Evolutionary conservation across 768 basidiomycete genomes (phyloP), one percentile per base, ranked within the genome.

Genomic region (Scleroderma citrinum): DNA sequence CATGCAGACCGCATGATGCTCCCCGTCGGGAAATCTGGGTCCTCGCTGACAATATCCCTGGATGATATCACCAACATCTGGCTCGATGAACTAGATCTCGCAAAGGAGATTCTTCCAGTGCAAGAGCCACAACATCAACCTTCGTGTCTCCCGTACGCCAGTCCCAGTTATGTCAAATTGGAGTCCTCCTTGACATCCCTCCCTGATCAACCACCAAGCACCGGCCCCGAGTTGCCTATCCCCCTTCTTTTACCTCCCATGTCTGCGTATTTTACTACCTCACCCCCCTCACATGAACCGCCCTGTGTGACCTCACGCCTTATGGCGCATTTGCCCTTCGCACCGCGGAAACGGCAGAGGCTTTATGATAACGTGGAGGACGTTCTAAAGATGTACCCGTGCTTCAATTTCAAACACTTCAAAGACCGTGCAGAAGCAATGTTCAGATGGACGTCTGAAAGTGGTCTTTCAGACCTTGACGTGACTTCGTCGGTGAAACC

Each of bases 41-140:
- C 73, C 7, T 76, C 78, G 7, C 66, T 85, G 30, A 69, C 80
- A 17, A 69, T 82, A 46, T 74, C 76, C 0, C 59, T 81, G 12
- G 74, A 83, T 42, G 83, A 83, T 56, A 70, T 85, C 36, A 68
- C 75, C 8, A 64, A 74, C 43, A 73, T 83, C 36, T 87, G 82
- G 82, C 72, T 85, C 19, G 69, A 73, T 29, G 76, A 81, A 56
- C 72, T 81, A 31, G 74, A 78, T 37, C 61, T 70, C 24, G 56
- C 52, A 43, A 65, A 59, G 46, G 60, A 64, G 17, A 47, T 61
- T 46, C 44, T 60, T 12, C 52, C 59, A 36, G 47, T 54, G 46
- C 55, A 60, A 19, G 23, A 59, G 3, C 44, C 49, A 24, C 59
- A 46, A 17, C 52, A 31, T 20, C 55, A 46, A 35, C 3, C 52